Evolutionary conservation across 441 rosid genomes (phyloP).

Genomic region (Oxalis stricta): DNA sequence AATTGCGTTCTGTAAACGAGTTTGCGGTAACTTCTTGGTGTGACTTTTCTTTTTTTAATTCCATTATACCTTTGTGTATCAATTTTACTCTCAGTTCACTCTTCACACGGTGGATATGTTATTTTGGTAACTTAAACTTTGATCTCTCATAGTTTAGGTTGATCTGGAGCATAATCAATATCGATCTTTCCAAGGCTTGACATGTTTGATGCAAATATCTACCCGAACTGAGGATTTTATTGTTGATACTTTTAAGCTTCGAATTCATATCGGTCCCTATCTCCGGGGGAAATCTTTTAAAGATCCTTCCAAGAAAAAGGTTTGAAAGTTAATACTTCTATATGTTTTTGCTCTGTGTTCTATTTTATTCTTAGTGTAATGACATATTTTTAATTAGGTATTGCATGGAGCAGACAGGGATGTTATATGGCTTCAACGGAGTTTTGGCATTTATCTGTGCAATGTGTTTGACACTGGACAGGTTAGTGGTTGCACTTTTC

Average conservation of each 20-base stretch:
- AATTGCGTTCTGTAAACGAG: conserved; percentile 43
- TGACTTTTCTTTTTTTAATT: background rate
- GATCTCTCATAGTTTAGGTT: conserved; percentile 34
- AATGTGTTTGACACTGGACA: conserved; percentile 97
- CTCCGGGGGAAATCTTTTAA: conserved; percentile 77
- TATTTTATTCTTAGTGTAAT: conserved; percentile 14
- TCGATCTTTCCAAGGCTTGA: conserved; percentile 91
- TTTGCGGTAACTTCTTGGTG: conserved; percentile 50
- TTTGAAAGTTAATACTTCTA: conserved; percentile 10
- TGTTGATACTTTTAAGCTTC: conserved; percentile 76
- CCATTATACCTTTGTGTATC: too few relatives aligned
- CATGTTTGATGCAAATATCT: conserved; percentile 94
- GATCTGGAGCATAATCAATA: conserved; percentile 96
- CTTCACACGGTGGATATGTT: background rate
- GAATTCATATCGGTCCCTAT: conserved; percentile 67
- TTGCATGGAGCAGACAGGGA: conserved; percentile 98
- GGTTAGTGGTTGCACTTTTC: too few relatives aligned
- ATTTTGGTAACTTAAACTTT: conserved; percentile 1
- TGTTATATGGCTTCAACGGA: conserved; percentile 88
- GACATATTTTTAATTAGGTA: conserved; percentile 38
- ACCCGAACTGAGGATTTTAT: conserved; percentile 84
- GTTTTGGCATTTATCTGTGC: conserved; percentile 89
- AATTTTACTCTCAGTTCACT: too few relatives aligned
- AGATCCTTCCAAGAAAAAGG: conserved; percentile 90
- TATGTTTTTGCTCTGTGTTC: conserved; percentile 3